Evolutionary conservation across 176 grass and related monocot genomes (phyloP), one percentile per base, ranked within the genome.

Genomic region (Ampelocalamus luodianensis): DNA sequence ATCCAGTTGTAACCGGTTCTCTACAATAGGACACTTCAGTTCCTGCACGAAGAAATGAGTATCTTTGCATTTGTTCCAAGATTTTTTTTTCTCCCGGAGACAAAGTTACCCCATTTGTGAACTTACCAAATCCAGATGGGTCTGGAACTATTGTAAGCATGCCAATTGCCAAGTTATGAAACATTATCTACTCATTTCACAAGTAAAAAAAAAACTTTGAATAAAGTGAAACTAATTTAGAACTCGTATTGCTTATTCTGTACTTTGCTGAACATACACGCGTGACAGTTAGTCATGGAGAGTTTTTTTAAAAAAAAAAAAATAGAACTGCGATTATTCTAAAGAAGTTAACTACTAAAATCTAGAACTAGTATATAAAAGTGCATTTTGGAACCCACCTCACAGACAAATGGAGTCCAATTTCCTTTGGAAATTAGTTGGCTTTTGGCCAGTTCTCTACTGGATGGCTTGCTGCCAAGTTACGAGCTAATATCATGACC

Each of bases 51-150:
- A 78, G 38, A 46, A 29, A 48, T 1, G 32, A 65, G 23, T 18
- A 46, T 65, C 32, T 55, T 79, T 22, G 10, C 76, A 48, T 65
- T 64, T 16, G 27, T 65, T 79, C 56, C 24, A 79, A 22, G 24
- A 34, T 48, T 34, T 65, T 79, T 20, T 10, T 77, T 10, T 9
- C 60, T 23, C 22, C 60, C 12, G 0, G 5, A 63, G 24, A 29
- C 11, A 63, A 63, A 63, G 11, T 63, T 23, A 14, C 60, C 14
- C 26, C 23, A 63, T 29, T 26, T 63, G 26, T 29, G 60, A 29
- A 63, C 60, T 63, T 63, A 27, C 12, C 11, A 1, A 63, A 29
- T 29, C 12, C 24, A 63, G 12, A 24, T 63, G 26, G 26, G 22
- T 59, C 55, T 59, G 60, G 26, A 26, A 63, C 60, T 29, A 14